Percentiles rank a stretch among this genome's conserved stretches.
Evolutionary conservation across 805 yeast genomes (phyloP).

Genomic region (Metahyphopichia silvanorum): DNA sequence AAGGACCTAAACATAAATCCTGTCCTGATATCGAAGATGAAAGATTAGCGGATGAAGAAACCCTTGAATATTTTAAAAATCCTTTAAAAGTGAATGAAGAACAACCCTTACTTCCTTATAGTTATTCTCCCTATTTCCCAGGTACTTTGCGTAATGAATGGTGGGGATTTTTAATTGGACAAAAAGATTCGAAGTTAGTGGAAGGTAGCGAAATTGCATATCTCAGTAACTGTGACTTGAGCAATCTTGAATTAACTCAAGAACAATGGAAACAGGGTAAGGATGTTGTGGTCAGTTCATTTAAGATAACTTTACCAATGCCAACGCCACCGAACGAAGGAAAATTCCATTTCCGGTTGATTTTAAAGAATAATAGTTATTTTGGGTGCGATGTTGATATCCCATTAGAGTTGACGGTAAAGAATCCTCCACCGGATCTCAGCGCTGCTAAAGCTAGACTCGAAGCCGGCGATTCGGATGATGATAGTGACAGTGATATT

Average conservation of each 20-base stretch:
- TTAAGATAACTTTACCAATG: conserved; percentile 67
- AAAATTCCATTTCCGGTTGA: conserved; percentile 61
- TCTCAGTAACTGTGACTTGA: conserved; percentile 49
- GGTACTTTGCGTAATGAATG: conserved; percentile 46
- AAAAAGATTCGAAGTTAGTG: conserved; percentile 75
- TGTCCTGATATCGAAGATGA: conserved; percentile 42
- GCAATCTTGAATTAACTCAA: conserved; percentile 52
- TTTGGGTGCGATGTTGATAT: conserved; percentile 79
- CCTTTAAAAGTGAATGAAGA: conserved; percentile 63
- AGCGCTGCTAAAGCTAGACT: conserved; percentile 11
- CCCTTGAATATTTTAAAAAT: conserved; percentile 63
- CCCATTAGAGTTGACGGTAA: conserved; percentile 68
- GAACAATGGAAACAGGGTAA: conserved; percentile 50
- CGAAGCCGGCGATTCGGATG: conserved; percentile 32
- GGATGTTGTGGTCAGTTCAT: conserved; percentile 57
- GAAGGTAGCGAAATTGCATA: conserved; percentile 56
- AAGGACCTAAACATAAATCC: conserved; percentile 69
- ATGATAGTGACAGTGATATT: conserved; percentile 52
- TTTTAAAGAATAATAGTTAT: conserved; percentile 70
- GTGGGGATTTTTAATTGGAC: conserved; percentile 66
- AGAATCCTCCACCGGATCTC: conserved; percentile 36
- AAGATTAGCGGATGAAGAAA: conserved; percentile 52
- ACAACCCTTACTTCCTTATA: conserved; percentile 69
- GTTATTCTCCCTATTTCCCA: conserved; percentile 79
- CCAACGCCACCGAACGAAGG: conserved; percentile 80